Conservation (phyloP, 2,329 filamentous ascomycete genomes). For the Aspergillus tanneri region DNA sequence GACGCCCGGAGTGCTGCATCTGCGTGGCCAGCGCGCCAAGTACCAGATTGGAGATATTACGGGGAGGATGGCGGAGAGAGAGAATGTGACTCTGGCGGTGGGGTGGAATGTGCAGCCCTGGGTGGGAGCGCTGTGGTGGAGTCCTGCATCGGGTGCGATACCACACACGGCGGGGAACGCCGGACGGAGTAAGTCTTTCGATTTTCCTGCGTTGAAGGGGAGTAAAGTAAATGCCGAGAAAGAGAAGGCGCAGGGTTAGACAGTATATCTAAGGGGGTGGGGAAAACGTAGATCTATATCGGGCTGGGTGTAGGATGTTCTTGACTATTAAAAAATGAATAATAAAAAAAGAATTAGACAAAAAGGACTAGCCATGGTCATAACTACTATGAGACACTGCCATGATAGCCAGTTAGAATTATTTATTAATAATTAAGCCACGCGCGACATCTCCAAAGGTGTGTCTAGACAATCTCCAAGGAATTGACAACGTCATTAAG, state of each 20-base stretch:
- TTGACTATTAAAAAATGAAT: too few species aligned
- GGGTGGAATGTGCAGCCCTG: slow-evolving; percentile 98
- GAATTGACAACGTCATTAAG: too few species aligned
- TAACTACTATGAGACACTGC: too few species aligned
- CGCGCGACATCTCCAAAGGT: too few species aligned
- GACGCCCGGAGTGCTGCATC: slow-evolving; percentile 63
- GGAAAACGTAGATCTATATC: too few species aligned
- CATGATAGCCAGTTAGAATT: too few species aligned
- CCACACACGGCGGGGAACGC: slow-evolving; percentile 52
- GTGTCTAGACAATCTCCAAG: too few species aligned
- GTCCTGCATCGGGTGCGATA: slow-evolving; percentile 53
- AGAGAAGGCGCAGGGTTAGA: slow-evolving; percentile 4
- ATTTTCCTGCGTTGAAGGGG: slow-evolving; percentile 58
- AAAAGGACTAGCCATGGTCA: too few species aligned
- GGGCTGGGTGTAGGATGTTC: neutral
- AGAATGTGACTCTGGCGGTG: slow-evolving; percentile 73
- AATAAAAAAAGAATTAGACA: too few species aligned
- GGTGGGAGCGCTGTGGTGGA: slow-evolving; percentile 88
- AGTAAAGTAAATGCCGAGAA: slow-evolving; percentile 37
- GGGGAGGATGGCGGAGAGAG: slow-evolving; percentile 70
- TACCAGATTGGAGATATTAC: slow-evolving; percentile 94
- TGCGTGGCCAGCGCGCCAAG: slow-evolving; percentile 86
- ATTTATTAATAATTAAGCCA: too few species aligned
- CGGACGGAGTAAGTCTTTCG: slow-evolving; percentile 53
- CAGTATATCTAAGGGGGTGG: too few species aligned